Evolutionary conservation across 257 asterid genomes (phyloP).

Genomic region (Scutellaria galericulata): DNA sequence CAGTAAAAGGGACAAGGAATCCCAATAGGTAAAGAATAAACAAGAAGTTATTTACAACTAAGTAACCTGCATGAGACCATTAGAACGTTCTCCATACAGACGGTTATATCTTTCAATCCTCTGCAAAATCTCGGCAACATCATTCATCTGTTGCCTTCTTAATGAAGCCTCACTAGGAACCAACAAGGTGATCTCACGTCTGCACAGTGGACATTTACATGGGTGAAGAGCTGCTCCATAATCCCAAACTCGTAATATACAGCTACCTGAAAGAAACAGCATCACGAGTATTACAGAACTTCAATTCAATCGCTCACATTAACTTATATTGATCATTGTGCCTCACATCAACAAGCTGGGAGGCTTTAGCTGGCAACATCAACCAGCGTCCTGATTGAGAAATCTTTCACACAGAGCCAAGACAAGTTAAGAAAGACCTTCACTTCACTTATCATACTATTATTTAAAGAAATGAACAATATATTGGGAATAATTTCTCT

Average conservation of each 20-base stretch:
- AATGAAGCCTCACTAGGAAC: slow-evolving; percentile 77
- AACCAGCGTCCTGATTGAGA: neutral
- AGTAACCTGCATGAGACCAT: slow-evolving; percentile 74
- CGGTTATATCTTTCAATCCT: slow-evolving; percentile 81
- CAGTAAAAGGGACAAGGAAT: too few species aligned
- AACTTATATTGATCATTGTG: slow-evolving; percentile 15
- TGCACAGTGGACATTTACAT: slow-evolving; percentile 87
- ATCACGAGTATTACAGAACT: neutral
- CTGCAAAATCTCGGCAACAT: slow-evolving; percentile 57
- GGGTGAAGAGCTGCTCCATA: slow-evolving; percentile 81
- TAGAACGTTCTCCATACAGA: slow-evolving; percentile 59
- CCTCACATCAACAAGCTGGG: neutral
- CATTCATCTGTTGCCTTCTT: slow-evolving; percentile 50
- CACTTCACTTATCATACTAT: neutral
- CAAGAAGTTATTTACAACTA: slow-evolving; percentile 16
- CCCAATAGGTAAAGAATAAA: neutral
- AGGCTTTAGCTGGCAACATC: neutral
- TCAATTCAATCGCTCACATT: slow-evolving; percentile 4
- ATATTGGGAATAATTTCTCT: neutral
- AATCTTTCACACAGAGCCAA: neutral
- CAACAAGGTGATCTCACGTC: slow-evolving; percentile 86
- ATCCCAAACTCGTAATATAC: slow-evolving; percentile 88
- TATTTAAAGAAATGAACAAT: neutral
- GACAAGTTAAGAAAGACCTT: neutral
- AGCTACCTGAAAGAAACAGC: slow-evolving; percentile 55